Evolutionary conservation across 371 early-diverging fungal species (phyloP), one percentile per base, ranked within the genome.

Genomic region (Quaeritorhiza haematococci): DNA sequence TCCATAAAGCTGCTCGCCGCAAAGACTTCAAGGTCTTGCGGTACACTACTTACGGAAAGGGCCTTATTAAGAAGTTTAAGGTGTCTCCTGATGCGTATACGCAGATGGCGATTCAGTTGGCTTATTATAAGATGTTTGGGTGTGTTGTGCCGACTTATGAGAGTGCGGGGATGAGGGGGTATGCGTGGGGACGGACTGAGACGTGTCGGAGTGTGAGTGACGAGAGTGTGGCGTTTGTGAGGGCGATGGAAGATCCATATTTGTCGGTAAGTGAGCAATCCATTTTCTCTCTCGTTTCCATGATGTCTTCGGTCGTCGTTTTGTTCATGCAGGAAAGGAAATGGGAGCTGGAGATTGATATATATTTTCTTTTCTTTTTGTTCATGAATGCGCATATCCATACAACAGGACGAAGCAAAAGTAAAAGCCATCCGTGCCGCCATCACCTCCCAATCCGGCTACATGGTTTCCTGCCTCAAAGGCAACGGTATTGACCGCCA

Each of bases 81-180:
- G 75, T 85, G 38, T 83, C 84, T 3, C 98, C 98, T 24, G 98
- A 97, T 63, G 93, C 95, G 27, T 97, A 82, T 61, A 85, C 82
- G 33, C 96, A 97, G 71, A 92, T 97, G 94, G 84, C 88, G 28
- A 90, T 97, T 58, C 96, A 97, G 77, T 79, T 95, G 45, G 96
- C 94, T 15, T 93, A 93, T 73, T 92, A 83, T 78, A 91, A 89
- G 71, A 86, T 90, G 79, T 84, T 91, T 68, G 90, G 91, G 17
- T 71, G 71, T 57, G 73, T 61, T 42, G 52, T 56, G 29, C 33
- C 54, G 8, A 53, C 54, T 6, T 53, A 53, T 23, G 54, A 53
- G 34, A 24, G 42, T 8, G 54, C 33, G 42, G 24, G 24, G 21
- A 53, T 33, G 24, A 32, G 54, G 7, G 32, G 84, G 34, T 64